Evolutionary conservation across 345 rosid species (phyloP).

Genomic region (Anastatica hierochuntica): DNA sequence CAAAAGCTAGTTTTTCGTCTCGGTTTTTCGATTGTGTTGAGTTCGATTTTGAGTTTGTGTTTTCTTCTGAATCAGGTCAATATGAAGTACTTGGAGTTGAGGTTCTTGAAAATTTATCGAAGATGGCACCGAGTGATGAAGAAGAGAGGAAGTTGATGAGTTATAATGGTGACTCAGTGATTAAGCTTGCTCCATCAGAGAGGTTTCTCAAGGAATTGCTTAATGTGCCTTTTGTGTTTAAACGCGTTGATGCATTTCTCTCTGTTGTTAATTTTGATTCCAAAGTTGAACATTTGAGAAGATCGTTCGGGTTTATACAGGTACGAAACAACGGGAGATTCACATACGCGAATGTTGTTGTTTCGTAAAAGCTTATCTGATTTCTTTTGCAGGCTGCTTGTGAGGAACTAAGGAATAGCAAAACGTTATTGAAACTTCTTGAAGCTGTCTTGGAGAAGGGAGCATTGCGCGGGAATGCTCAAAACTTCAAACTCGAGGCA

Average conservation of each 20-base stretch:
- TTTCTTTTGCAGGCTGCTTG: conserved; percentile 48
- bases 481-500: conserved; percentile 63
- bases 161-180: conserved; percentile 54
- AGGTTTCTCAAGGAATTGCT: conserved; percentile 25
- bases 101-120: conserved; percentile 72
- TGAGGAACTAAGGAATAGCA: conserved; percentile 46
- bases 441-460: conserved; percentile 60
- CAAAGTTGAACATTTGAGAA: not conserved
- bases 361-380: conserved; percentile 1
- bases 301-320: conserved; percentile 12
- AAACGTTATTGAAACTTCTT: conserved; percentile 52
- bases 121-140: conserved; percentile 79
- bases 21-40: not conserved
- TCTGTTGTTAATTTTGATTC: conserved; percentile 7
- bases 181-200: conserved; percentile 29
- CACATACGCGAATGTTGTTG: not conserved
- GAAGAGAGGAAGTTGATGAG: conserved; percentile 72
- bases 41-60: conserved; percentile 1
- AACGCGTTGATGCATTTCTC: conserved; percentile 18
- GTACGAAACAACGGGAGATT: not conserved
- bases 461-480: conserved; percentile 64
- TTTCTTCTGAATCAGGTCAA: conserved; percentile 43
- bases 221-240: conserved; percentile 20
- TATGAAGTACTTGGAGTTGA: conserved; percentile 74
- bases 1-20: not conserved